phyloP scores from a whole-genome alignment of 805 yeast species.

The Starmerella etchellsii region DNA sequence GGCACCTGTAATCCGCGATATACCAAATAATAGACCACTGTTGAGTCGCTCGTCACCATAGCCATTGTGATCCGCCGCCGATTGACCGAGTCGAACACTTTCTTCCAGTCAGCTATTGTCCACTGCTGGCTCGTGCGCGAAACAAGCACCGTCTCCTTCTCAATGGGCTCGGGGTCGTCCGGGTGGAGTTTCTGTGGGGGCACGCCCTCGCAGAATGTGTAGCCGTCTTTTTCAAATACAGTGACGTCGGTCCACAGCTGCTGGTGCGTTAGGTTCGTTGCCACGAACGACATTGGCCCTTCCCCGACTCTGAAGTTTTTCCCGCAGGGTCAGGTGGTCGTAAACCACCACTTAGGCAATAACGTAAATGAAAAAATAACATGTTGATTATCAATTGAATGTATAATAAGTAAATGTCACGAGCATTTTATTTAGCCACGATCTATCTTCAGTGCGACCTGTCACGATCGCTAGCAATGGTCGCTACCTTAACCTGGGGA shows the following conservation, averaged over 20 bases:
- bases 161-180: constrained; percentile 22
- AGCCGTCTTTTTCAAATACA: constrained; percentile 13
- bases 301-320: neutral
- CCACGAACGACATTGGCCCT: constrained; percentile 5
- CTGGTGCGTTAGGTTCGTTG: constrained; percentile 27
- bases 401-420: too few species aligned
- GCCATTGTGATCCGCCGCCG: constrained; percentile 29
- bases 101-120: constrained; percentile 27
- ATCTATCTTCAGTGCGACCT: too few species aligned
- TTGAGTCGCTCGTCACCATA: constrained; percentile 31
- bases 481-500: too few species aligned
- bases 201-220: constrained; percentile 21
- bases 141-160: constrained; percentile 17
- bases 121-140: constrained; percentile 23
- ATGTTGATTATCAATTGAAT: too few species aligned
- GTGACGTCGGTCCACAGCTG: constrained; percentile 28
- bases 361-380: too few species aligned
- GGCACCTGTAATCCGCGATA: constrained; percentile 31
- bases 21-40: constrained; percentile 33
- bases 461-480: too few species aligned
- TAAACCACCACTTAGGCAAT: too few species aligned
- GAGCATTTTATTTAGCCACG: too few species aligned
- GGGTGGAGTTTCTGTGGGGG: constrained; percentile 30
- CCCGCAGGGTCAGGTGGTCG: too few species aligned
- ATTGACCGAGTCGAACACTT: constrained; percentile 22